Evolutionary conservation across 371 early-diverging fungal species (phyloP).

Genomic region (Rhizomucor pusillus): DNA sequence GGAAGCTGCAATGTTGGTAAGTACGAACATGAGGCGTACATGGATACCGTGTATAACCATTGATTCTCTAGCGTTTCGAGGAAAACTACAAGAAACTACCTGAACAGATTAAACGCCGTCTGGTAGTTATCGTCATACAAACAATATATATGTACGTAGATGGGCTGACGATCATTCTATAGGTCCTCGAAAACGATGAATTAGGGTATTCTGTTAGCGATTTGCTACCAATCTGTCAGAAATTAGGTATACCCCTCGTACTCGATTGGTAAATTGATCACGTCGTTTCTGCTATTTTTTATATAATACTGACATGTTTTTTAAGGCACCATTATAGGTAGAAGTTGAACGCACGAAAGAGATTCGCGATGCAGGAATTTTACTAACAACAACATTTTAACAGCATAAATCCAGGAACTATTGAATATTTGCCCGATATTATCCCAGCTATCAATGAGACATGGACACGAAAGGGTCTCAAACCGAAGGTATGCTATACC

Average conservation of each 20-base stretch:
- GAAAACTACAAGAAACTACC: conserved; percentile 31
- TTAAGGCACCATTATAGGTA: conserved; percentile 43
- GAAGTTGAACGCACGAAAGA: too few relatives aligned
- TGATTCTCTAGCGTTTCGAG: conserved; percentile 31
- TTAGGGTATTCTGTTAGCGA: conserved; percentile 43
- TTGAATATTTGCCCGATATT: conserved; percentile 18
- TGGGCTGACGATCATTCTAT: neutral
- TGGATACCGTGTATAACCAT: neutral
- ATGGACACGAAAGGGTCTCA: conserved; percentile 42
- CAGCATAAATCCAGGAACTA: conserved; percentile 36
- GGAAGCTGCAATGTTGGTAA: conserved; percentile 27
- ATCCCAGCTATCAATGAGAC: conserved; percentile 36
- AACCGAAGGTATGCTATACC: conserved; percentile 32
- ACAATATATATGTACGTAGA: neutral
- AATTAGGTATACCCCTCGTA: conserved; percentile 39
- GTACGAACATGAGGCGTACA: neutral
- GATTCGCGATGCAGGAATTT: neutral
- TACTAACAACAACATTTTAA: neutral
- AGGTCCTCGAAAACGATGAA: conserved; percentile 49
- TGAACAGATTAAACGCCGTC: conserved; percentile 27
- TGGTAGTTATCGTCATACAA: conserved; percentile 10
- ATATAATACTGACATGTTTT: neutral
- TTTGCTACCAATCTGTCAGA: conserved; percentile 43
- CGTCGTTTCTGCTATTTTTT: neutral
- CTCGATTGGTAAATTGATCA: conserved; percentile 39